These are phyloP conservation scores for Trifolium dubium DNA, from an alignment of 306 rosid species.

Conservation along the genomic window DNA sequence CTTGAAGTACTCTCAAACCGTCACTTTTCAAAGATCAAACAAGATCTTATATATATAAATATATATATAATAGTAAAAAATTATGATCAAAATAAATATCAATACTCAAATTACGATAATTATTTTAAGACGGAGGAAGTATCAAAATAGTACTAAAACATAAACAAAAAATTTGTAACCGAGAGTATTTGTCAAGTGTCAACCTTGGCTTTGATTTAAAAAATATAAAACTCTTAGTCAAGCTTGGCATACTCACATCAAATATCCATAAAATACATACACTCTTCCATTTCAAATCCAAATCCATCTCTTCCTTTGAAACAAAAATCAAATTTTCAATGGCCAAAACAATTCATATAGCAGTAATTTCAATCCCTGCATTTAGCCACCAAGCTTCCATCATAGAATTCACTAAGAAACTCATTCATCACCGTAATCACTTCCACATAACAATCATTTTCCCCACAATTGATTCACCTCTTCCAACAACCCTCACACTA, in stretches of 20 bases:
- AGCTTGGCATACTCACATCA: background rate
- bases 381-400: conserved; percentile 45
- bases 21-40: no score
- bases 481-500: conserved; percentile 18
- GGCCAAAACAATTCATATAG: conserved; percentile 45
- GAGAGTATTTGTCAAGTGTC: no score
- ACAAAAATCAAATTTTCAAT: background rate
- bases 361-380: conserved; percentile 29
- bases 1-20: no score
- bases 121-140: no score
- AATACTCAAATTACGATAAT: no score
- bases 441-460: conserved; percentile 43
- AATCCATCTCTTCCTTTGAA: background rate
- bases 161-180: no score
- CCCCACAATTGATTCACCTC: conserved; percentile 34
- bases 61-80: no score
- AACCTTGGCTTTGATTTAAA: background rate
- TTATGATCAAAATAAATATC: no score
- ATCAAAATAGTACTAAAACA: no score
- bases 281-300: background rate
- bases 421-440: conserved; percentile 34
- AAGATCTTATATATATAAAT: no score
- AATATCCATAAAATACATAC: background rate
- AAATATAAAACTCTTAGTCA: background rate
- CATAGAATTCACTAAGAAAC: conserved; percentile 37